Evolutionary conservation across 2,329 filamentous ascomycete genomes (phyloP), one percentile per base, ranked within the genome.

Genomic region (Trichoderma brevicompactum): DNA sequence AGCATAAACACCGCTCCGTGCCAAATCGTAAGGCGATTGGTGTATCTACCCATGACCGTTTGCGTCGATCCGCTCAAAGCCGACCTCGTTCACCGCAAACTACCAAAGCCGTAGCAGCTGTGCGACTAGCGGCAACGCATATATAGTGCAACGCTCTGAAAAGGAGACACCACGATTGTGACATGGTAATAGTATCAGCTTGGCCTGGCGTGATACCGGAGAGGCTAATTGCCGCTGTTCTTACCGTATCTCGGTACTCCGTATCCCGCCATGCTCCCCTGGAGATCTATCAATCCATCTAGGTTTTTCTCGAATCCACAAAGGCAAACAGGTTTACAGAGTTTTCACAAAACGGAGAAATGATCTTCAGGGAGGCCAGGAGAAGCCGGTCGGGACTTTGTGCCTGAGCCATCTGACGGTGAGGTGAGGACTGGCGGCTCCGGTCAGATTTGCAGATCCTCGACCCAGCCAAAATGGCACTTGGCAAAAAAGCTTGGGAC

Each of bases 301-400:
- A 28, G 23, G 23, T 52, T n/a, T 13, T 17, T 43, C 19, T 19
- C 17, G 19, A 40, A 36, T 34, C 56, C 34, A 41, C 48, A 52
- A 43, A 43, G 58, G 58, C 58, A 61, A 61, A 50, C 58, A 40
- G 58, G 56, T 60, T 60, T 50, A 32, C 56, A 50, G 43, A 23
- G 9, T 28, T 32, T 50, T 10, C 23, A 17, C 36, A 41, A 15
- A 43, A 50, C n/a, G 28, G 38, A 63, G 49, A 43, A 60, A 58
- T 53, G 67, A 69, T 68, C 67, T 62, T 68, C 64, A 65, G 55
- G 60, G 55, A 62, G 66, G 44, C 49, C 55, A 56, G 46, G 59
- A 65, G 44, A 41, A n/a, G 44, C 53, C 46, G 52, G 49, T 15
- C 60, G 36, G 38, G 34, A 40, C 17, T 49, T 28, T 40, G 62